These are phyloP conservation scores for Aureobasidium pullulans DNA, from an alignment of 2,329 filamentous ascomycete genomes.

Conservation along the genomic window DNA sequence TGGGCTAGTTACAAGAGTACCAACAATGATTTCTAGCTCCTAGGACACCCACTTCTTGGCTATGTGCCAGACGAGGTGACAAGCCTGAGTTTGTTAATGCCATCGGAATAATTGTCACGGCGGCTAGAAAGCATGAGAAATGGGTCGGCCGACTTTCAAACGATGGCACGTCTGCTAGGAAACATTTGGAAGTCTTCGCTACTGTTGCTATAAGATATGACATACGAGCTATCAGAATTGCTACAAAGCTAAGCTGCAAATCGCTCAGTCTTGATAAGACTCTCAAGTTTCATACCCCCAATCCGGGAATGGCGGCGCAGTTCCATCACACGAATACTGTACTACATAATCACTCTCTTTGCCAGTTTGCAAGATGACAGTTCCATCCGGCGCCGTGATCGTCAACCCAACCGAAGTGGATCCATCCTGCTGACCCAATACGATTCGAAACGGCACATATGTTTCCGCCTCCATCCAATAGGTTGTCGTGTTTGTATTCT, in stretches of 20 bases:
- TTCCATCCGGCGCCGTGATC: conserved; percentile 1
- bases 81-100: not conserved
- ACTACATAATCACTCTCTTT: not conserved
- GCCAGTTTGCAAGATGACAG: not conserved
- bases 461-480: too few relatives aligned
- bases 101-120: not conserved
- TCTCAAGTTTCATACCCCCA: not conserved
- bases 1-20: too few relatives aligned
- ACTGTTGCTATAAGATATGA: not conserved
- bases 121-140: not conserved
- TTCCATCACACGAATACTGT: conserved; percentile 8
- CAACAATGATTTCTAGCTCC: too few relatives aligned
- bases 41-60: not conserved
- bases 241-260: not conserved
- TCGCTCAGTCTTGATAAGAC: too few relatives aligned
- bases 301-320: not conserved
- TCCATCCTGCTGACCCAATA: not conserved
- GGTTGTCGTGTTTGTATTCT: not conserved
- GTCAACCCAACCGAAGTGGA: not conserved
- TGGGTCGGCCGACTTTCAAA: not conserved
- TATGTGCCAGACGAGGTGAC: not conserved
- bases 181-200: not conserved
- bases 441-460: conserved; percentile 5
- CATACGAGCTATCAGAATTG: not conserved
- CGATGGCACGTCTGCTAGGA: not conserved